Conservation (phyloP, 2,329 filamentous ascomycete species). For the Sphaerulina vaccinii region DNA sequence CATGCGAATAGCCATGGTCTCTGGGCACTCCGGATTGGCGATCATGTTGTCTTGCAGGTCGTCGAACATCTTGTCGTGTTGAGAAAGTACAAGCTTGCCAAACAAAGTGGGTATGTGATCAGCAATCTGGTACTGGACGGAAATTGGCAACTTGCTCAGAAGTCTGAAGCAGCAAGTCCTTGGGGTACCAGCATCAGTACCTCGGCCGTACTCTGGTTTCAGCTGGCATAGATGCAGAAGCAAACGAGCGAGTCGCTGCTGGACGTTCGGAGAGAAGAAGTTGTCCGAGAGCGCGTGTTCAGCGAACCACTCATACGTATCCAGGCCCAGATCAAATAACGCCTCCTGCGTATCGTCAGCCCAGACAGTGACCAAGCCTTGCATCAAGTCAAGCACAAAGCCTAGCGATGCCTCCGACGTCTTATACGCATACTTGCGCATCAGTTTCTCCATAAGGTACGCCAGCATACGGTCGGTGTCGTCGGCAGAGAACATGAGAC, state of each 20-base stretch:
- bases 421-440: constrained; percentile 60
- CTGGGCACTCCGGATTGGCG: constrained; percentile 62
- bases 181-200: constrained; percentile 50
- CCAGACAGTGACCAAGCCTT: constrained; percentile 65
- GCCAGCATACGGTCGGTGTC: constrained; percentile 49
- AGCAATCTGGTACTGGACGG: constrained; percentile 74
- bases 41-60: constrained; percentile 82
- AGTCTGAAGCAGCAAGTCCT: constrained; percentile 74
- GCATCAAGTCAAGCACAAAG: constrained; percentile 66
- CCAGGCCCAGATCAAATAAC: constrained; percentile 65
- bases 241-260: constrained; percentile 66
- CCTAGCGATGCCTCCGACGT: constrained; percentile 72
- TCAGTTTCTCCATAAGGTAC: constrained; percentile 48
- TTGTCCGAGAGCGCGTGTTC: constrained; percentile 64
- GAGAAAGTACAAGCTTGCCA: constrained; percentile 73
- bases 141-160: constrained; percentile 63
- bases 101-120: constrained; percentile 72
- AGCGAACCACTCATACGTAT: constrained; percentile 78
- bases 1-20: constrained; percentile 83
- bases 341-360: constrained; percentile 54
- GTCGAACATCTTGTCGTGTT: constrained; percentile 80
- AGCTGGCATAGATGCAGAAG: constrained; percentile 68
- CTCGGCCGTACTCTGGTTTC: constrained; percentile 65
- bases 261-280: constrained; percentile 66
- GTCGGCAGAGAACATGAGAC: constrained; percentile 27